Evolutionary conservation across 176 grass and related monocot genomes (phyloP).

Genomic region (Eragrostis nindensis): DNA sequence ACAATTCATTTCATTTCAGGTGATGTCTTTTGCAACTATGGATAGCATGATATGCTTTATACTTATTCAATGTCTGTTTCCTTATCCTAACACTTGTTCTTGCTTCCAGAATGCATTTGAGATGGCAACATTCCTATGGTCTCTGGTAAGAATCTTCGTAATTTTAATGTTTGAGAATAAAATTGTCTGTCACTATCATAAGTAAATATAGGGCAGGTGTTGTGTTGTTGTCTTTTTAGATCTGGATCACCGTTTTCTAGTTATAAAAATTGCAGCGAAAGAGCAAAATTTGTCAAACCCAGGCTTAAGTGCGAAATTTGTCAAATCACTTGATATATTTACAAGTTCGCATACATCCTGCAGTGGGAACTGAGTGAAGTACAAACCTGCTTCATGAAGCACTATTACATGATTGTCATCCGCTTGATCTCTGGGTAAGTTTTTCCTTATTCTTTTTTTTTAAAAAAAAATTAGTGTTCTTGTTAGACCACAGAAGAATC

Average conservation of each 20-base stretch:
- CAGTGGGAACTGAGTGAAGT: conserved; percentile 89
- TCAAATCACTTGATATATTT: conserved; percentile 4
- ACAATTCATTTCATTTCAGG: conserved; percentile 99
- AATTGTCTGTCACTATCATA: conserved; percentile 16
- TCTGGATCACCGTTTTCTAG: conserved; percentile 29
- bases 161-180: background rate
- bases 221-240: conserved; percentile 4
- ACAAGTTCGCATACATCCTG: conserved; percentile 27
- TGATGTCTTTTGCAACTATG: conserved; percentile 31
- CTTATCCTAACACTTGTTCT: conserved; percentile 32
- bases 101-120: conserved; percentile 93
- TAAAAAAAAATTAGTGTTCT: background rate
- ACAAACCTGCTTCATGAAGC: conserved; percentile 90
- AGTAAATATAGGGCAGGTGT: background rate
- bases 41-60: conserved; percentile 26
- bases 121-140: conserved; percentile 99
- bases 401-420: conserved; percentile 81
- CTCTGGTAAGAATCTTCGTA: conserved; percentile 64
- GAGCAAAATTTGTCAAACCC: background rate
- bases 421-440: conserved; percentile 84
- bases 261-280: conserved; percentile 3
- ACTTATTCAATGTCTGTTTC: conserved; percentile 14
- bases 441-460: background rate
- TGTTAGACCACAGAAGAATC: background rate
- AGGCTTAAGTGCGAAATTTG: background rate